These are phyloP conservation scores for Elaeis oleifera DNA, from an alignment of 202 grass and related monocot species.

Conservation along the genomic window DNA sequence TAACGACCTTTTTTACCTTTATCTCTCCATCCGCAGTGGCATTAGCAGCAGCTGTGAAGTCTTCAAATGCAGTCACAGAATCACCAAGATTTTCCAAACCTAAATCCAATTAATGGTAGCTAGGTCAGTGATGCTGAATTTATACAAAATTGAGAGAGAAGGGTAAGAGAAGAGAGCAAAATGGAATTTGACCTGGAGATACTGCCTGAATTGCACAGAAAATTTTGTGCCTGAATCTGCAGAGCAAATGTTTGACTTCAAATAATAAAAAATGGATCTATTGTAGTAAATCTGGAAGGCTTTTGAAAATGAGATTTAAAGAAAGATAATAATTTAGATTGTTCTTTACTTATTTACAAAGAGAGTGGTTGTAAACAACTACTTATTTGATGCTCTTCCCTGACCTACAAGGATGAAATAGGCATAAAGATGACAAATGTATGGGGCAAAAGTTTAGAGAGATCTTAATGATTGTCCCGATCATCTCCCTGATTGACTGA, in stretches of 20 bases:
- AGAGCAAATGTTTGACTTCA: constrained; percentile 3
- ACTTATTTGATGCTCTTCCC: too few relatives aligned
- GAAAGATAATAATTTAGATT: too few relatives aligned
- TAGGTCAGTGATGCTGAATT: constrained; percentile 1
- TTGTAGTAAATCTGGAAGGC: too few relatives aligned
- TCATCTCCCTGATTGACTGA: too few relatives aligned
- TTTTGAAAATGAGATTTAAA: too few relatives aligned
- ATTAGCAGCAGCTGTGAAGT: constrained; percentile 30
- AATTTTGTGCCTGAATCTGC: constrained; percentile 30
- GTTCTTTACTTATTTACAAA: too few relatives aligned
- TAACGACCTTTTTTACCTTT: constrained; percentile 32
- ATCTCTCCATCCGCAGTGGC: constrained; percentile 26
- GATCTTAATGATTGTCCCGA: too few relatives aligned
- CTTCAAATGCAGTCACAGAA: constrained; percentile 10
- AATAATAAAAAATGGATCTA: too few relatives aligned
- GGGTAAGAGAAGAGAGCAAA: constrained; percentile 9
- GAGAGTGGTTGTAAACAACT: too few relatives aligned
- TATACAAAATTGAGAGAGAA: constrained; percentile 15
- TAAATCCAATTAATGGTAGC: constrained; percentile 18
- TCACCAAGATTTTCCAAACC: constrained; percentile 21
- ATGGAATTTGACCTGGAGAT: constrained; percentile 31
- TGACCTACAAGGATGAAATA: too few relatives aligned
- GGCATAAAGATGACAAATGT: too few relatives aligned
- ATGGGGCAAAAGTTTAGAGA: too few relatives aligned
- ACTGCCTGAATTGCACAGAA: constrained; percentile 21